Percentiles rank a stretch among this genome's conserved stretches.
Evolutionary conservation across 345 rosid species (phyloP).

Genomic region (Turnera subulata): DNA sequence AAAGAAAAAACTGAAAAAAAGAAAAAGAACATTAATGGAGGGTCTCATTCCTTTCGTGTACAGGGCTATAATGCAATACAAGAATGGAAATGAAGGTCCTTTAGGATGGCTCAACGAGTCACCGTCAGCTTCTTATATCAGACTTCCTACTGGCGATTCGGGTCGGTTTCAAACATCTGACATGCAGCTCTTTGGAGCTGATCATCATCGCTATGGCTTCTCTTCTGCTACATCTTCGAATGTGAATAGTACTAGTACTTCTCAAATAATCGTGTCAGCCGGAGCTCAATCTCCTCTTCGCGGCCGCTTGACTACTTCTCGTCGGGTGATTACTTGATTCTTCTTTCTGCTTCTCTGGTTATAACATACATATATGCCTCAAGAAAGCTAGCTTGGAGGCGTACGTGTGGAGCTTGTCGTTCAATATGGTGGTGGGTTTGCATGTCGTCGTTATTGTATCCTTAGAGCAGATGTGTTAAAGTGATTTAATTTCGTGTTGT

Average conservation of each 20-base stretch:
- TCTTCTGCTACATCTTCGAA: constrained; percentile 21
- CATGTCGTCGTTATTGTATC: no score
- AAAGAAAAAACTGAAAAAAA: neutral
- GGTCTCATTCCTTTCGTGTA: constrained; percentile 35
- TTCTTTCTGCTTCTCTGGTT: neutral
- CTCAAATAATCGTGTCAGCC: constrained; percentile 44
- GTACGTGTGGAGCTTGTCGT: no score
- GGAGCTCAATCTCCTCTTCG: constrained; percentile 58
- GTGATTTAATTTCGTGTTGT: constrained; percentile 8
- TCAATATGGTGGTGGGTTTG: no score
- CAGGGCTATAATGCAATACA: constrained; percentile 38
- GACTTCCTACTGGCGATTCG: constrained; percentile 76
- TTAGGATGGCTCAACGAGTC: constrained; percentile 47
- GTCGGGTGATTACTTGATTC: constrained; percentile 42
- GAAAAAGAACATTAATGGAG: constrained; percentile 47
- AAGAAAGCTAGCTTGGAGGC: constrained; percentile 26
- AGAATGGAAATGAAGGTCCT: constrained; percentile 43
- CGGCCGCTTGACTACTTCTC: constrained; percentile 43
- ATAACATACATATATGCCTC: constrained; percentile 6
- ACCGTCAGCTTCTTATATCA: constrained; percentile 67
- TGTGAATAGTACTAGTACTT: constrained; percentile 16
- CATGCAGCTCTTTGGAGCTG: constrained; percentile 38
- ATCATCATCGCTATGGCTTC: constrained; percentile 31
- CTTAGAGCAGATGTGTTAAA: no score
- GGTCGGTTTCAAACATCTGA: constrained; percentile 64